Conservation (phyloP, 73 alveolate species). For the Effrenium voratum region DNA sequence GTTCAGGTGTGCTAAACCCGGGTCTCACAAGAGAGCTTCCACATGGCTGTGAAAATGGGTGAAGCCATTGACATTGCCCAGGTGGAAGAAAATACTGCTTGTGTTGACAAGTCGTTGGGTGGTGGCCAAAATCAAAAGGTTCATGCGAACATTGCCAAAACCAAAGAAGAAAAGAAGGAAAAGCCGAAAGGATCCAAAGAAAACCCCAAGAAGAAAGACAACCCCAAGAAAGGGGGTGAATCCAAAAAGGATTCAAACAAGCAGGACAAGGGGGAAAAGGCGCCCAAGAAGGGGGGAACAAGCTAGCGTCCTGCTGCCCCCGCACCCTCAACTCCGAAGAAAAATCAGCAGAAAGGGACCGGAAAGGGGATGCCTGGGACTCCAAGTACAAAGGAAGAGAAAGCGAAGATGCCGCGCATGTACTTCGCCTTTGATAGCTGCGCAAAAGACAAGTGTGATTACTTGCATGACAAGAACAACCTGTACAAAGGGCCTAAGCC, state of each 20-base stretch:
- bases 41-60: not conserved
- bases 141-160: not conserved
- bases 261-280: not conserved
- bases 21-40: not conserved
- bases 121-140: not conserved
- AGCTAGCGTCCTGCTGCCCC: no score
- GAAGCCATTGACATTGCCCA: not conserved
- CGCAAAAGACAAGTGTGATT: not conserved
- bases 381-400: not conserved
- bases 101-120: not conserved
- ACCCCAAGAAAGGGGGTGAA: no score
- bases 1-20: not conserved
- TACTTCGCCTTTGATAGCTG: constrained; percentile 1
- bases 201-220: not conserved
- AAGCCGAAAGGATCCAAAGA: not conserved
- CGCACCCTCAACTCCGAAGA: no score
- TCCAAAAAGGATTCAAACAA: not conserved
- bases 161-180: not conserved
- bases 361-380: no score
- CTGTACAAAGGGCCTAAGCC: constrained; percentile 45
- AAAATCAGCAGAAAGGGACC: no score
- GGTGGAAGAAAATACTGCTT: not conserved
- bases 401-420: constrained; percentile 31
- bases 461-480: constrained; percentile 28
- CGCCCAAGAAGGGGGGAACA: no score